Evolutionary conservation across 192 early-diverging fungal genomes (phyloP).

Genomic region (Lobosporangium transversale): DNA sequence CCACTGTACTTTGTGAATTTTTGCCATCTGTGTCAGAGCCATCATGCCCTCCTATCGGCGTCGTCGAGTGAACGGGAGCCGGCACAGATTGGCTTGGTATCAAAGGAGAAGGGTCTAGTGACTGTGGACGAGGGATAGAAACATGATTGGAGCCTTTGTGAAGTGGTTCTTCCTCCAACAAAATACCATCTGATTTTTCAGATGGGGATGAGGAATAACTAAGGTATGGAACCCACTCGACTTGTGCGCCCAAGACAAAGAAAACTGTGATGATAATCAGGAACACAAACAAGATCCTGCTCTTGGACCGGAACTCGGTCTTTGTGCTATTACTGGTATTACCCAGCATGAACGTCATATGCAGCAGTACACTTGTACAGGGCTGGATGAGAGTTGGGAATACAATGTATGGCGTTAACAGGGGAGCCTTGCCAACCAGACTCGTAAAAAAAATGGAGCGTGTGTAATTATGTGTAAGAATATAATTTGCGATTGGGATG

Average conservation of each 20-base stretch:
- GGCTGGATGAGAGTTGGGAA: too few relatives aligned
- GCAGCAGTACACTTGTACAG: too few relatives aligned
- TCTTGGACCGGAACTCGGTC: slow-evolving; percentile 16
- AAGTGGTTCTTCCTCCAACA: neutral
- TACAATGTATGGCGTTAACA: too few relatives aligned
- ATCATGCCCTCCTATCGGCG: neutral
- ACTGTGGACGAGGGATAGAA: too few relatives aligned
- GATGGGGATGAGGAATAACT: slow-evolving; percentile 3
- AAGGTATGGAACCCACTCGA: slow-evolving; percentile 46
- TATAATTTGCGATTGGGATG: too few relatives aligned
- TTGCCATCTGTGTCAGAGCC: neutral
- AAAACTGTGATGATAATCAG: slow-evolving; percentile 17
- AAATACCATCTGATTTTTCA: neutral
- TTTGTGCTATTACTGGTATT: neutral
- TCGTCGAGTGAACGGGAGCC: too few relatives aligned
- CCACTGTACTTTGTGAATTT: too few relatives aligned
- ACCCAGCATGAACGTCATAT: neutral
- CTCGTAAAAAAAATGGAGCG: too few relatives aligned
- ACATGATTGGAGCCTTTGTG: neutral
- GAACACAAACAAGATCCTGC: slow-evolving; percentile 8
- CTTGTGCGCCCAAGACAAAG: slow-evolving; percentile 33
- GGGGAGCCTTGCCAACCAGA: too few relatives aligned
- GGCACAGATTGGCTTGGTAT: too few relatives aligned
- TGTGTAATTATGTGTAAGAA: too few relatives aligned
- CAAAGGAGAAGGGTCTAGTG: too few relatives aligned